Base-by-base conservation (phyloP, 768 basidiomycete genomes). In the Lanmaoa pseudosensibilis region DNA sequence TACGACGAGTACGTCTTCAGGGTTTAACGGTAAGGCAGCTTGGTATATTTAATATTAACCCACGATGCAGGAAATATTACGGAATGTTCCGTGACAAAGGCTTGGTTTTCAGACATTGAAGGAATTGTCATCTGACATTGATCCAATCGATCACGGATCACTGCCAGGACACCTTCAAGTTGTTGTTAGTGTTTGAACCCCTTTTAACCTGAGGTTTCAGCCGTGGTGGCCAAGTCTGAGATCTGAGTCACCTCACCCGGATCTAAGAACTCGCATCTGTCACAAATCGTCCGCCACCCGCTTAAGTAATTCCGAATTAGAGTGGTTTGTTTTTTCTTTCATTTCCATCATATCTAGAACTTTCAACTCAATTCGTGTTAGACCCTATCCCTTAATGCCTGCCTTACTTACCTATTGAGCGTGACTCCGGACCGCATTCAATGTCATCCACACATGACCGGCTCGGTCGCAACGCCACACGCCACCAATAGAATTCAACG, bases 1-100 rank as follows among this genome's bases (percentile, higher is more conserved):
- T 64, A 62, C 45, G 61, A 58, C 13, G 34, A 50, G 58, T 58
- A 65, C 65, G 50, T 65, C 46, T 46, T 68, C 57, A 66, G 61
- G 64, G 66, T 60, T 59, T 43, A 49, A 46, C 46, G 53, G 34
- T 16, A 56, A 27, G n/a, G 23, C 5, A 36, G 47, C 38, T 33
- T 32, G 32, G 34, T 19, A 37, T 23, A 27, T 39, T 27, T 18
- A 25, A 37, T 23, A 27, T 39, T 27, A 19, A 25, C 36, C 45
- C 40, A 56, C 40, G 54, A 50, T 33, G 44, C 34, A 23, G 10
- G 25, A n/a, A 46, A 57, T 33, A n/a, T 57, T 57, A 64, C 64
- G 64, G 41, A 54, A 65, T 37, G 37, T 53, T 46, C 43, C 41
- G 21, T 49, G 33, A 23, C n/a, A n/a, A 27, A 36, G 21, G 8